Percentiles rank a stretch among this genome's conserved stretches.
These are phyloP conservation scores for Didymosphaeria variabile DNA, from an alignment of 2,329 filamentous ascomycete genomes.

Conservation along the genomic window DNA sequence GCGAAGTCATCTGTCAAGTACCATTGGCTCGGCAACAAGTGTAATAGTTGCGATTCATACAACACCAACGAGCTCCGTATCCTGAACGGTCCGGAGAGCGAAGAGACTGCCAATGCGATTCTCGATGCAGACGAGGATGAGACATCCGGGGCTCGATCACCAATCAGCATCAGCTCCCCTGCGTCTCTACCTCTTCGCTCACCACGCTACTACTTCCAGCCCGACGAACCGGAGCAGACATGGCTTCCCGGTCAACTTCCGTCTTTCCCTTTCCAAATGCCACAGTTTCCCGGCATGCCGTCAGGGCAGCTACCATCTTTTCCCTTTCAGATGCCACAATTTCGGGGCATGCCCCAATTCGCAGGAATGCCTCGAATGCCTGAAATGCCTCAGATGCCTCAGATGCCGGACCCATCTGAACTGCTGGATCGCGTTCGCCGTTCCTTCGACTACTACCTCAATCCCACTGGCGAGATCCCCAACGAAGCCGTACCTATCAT, in stretches of 20 bases:
- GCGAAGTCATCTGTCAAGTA: slow-evolving; percentile 86
- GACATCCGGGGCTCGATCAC: slow-evolving; percentile 34
- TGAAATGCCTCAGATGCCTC: slow-evolving; percentile 43
- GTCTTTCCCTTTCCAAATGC: slow-evolving; percentile 49
- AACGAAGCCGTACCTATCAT: slow-evolving; percentile 47
- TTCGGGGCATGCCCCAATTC: slow-evolving; percentile 41
- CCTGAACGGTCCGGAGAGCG: slow-evolving; percentile 50
- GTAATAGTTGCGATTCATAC: slow-evolving; percentile 67
- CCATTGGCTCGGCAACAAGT: slow-evolving; percentile 95
- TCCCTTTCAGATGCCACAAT: slow-evolving; percentile 41
- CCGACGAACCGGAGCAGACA: slow-evolving; percentile 48
- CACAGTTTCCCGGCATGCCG: slow-evolving; percentile 44
- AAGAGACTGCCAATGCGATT: slow-evolving; percentile 45
- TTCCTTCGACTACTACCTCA: slow-evolving; percentile 56
- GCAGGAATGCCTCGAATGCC: slow-evolving; percentile 35
- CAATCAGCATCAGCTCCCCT: slow-evolving; percentile 44
- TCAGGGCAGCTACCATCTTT: slow-evolving; percentile 47
- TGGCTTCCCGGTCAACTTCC: slow-evolving; percentile 49
- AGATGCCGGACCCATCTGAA: slow-evolving; percentile 47
- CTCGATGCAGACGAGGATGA: slow-evolving; percentile 39
- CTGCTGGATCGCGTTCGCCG: slow-evolving; percentile 47
- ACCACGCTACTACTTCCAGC: slow-evolving; percentile 49
- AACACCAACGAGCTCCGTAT: slow-evolving; percentile 61
- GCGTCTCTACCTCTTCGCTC: slow-evolving; percentile 44
- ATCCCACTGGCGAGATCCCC: slow-evolving; percentile 47